Evolutionary conservation across 2,329 filamentous ascomycete genomes (phyloP), one percentile per base, ranked within the genome.

Genomic region (Leptographium procerum): DNA sequence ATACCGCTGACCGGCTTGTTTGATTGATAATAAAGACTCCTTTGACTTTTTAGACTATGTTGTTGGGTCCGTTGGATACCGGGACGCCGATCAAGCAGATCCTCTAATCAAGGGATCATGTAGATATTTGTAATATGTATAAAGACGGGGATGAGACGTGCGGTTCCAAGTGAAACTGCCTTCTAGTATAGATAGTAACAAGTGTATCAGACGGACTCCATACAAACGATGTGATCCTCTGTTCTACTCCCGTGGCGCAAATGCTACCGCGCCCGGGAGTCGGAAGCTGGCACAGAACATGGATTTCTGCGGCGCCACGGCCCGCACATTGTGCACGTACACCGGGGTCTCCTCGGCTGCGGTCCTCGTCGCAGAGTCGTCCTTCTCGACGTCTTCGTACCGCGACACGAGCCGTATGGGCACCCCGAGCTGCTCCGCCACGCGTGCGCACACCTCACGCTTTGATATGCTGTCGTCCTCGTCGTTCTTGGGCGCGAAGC

Each of bases 251-350:
- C 52, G 55, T 14, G 73, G 62, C 28, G 81, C 78, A 74, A 96
- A 96, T 16, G 91, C 94, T 7, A 96, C 89, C 65, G 89, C 84
- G 36, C 77, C 73, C 2, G 94, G 94, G 61, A 99, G 69, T 62
- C 91, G 83, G 73, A 99, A 97, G 64, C 85, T 95, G 33, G 90
- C 92, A 71, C 94, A 97, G 71, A 92, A 97, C 91, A 96, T 96
- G 68, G 87, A 83, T 78, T 99, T 99, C 67, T 89, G 87, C 6
- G 94, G 94, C 60, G 91, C 89, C 58, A 99, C 94, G 64, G 95
- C 85, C 63, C 94, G 81, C 36, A 97, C 90, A 60, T 88, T 83
- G 60, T 83, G 73, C 62, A 90, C 81, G 0, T 74, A 74, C 43
- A 82, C 73, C 65, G 82, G 72, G 7, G 75, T 73, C 52, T 50